phyloP scores from a whole-genome alignment of 495 filamentous ascomycete genomes.

The Rusavskia elegans region DNA sequence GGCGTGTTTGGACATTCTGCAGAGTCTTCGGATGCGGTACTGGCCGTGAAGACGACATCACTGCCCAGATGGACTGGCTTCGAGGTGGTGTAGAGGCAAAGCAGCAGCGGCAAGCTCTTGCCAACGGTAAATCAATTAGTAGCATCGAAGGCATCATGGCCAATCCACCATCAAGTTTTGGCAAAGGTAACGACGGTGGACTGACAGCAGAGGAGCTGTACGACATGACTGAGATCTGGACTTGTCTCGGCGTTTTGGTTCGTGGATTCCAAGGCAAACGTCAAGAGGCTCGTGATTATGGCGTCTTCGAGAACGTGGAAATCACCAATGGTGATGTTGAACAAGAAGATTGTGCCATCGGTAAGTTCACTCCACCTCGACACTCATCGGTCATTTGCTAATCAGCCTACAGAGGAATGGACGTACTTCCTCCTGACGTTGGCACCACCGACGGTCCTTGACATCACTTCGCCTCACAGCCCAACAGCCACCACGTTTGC shows the following conservation, averaged over 20 bases:
- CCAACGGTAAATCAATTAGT: constrained; percentile 28
- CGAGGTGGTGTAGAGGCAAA: constrained; percentile 37
- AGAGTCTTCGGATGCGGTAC: constrained; percentile 46
- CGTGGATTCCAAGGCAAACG: constrained; percentile 41
- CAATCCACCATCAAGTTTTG: constrained; percentile 41
- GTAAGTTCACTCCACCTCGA: constrained; percentile 19
- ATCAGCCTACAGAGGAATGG: constrained; percentile 42
- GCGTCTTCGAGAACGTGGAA: constrained; percentile 36
- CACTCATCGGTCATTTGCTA: constrained; percentile 11
- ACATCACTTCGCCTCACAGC: constrained; percentile 34
- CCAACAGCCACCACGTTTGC: constrained; percentile 31
- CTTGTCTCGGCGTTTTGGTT: constrained; percentile 40
- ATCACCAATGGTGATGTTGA: constrained; percentile 30
- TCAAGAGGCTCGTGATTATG: constrained; percentile 35
- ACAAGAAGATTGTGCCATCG: constrained; percentile 37
- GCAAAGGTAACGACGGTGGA: constrained; percentile 38
- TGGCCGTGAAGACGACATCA: constrained; percentile 42
- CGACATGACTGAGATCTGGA: constrained; percentile 55
- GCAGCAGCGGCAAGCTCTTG: constrained; percentile 21
- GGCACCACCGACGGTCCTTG: constrained; percentile 39
- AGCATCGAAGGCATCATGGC: constrained; percentile 37
- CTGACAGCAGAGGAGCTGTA: constrained; percentile 41
- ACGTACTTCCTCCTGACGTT: constrained; percentile 42
- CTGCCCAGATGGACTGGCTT: constrained; percentile 51
- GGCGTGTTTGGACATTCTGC: constrained; percentile 58